A percentile compares a stretch with the other conserved stretches of the same genome.
Conservation (phyloP, 1,284 basidiomycete species). For the Sporisorium sorghi region DNA sequence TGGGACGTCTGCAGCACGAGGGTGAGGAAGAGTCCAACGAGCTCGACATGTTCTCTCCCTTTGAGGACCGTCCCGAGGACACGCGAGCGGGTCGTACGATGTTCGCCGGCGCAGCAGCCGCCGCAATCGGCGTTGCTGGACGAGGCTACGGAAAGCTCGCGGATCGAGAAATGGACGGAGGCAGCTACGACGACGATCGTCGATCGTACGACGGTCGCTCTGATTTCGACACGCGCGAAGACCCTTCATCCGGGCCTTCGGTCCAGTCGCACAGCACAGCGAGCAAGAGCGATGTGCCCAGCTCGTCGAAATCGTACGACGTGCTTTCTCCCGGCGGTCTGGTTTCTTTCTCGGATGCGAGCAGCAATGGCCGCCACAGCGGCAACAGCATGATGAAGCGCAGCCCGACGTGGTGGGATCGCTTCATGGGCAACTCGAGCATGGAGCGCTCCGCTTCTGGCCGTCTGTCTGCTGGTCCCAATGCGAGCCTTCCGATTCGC, state of each 20-base stretch:
- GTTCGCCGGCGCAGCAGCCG: constrained; percentile 1
- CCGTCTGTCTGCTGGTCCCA: constrained; percentile 35
- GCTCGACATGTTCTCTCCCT: constrained; percentile 50
- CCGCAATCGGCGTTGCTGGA: background rate
- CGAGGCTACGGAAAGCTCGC: constrained; percentile 31
- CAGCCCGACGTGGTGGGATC: constrained; percentile 63
- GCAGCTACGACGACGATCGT: constrained; percentile 30
- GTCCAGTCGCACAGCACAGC: constrained; percentile 44
- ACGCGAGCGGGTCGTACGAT: background rate
- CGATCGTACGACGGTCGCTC: constrained; percentile 27
- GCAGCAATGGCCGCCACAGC: constrained; percentile 18
- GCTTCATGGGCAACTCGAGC: constrained; percentile 56
- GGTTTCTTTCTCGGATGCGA: constrained; percentile 52
- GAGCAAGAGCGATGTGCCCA: constrained; percentile 36
- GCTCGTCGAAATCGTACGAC: constrained; percentile 32
- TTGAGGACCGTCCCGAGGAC: constrained; percentile 49
- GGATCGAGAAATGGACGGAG: constrained; percentile 15
- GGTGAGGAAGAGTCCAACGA: constrained; percentile 15
- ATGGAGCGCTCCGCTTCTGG: constrained; percentile 59
- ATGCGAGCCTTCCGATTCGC: constrained; percentile 53
- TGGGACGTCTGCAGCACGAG: constrained; percentile 25
- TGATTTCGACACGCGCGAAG: constrained; percentile 23
- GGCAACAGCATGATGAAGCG: constrained; percentile 38
- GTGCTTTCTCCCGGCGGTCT: constrained; percentile 25
- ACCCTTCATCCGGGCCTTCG: constrained; percentile 29